Base-by-base conservation (phyloP, 352 stramenopile species). In the Pythium folliculosum region DNA sequence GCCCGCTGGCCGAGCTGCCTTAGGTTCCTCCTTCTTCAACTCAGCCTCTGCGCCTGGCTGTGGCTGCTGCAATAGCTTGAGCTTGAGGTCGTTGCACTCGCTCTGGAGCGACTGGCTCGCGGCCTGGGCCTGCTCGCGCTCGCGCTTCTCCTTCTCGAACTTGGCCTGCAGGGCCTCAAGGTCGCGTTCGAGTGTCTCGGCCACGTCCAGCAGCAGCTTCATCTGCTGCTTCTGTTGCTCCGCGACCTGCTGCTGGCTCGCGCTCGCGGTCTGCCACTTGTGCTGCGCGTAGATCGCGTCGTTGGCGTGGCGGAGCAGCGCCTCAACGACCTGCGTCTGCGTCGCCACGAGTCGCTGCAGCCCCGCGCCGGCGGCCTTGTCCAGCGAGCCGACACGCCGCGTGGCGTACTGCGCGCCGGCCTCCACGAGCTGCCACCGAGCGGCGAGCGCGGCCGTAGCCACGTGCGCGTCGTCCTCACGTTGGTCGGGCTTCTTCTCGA, bases 191-290 rank as follows among this genome's bases (percentile, higher is more conserved):
- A 92, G 78, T 0, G 71, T 74, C 65, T 90, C 81, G 10, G 81
- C 82, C 0, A 90, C 81, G 37, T 90, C 81, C 8, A 92, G 71
- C 10, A 92, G 69, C 50, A 79, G 57, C n/a, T 87, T 83, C 43
- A 88, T 78, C 59, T 89, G 81, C 6, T 78, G 53, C 58, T 84
- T 71, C 19, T 72, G 58, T 35, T 77, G 66, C 27, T 62, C 63
- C 2, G 54, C 49, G 45, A 62, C 63, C 19, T 63, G 71, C 40
- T 69, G 40, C 38, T 79, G 66, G 60, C 65, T 37, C 10, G 47
- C 60, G 5, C 47, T 63, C 25, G 55, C 56, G 5, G 22, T 25
- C 17, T 67, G n/a, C 43, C 63, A 65, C 8, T 73, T 70, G 5
- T 63, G 45, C 21, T 65, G 49, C 13, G 64, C 56, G 16, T 56